Evolutionary conservation across 1,284 basidiomycete species (phyloP).

Genomic region (Ustilago curta): DNA sequence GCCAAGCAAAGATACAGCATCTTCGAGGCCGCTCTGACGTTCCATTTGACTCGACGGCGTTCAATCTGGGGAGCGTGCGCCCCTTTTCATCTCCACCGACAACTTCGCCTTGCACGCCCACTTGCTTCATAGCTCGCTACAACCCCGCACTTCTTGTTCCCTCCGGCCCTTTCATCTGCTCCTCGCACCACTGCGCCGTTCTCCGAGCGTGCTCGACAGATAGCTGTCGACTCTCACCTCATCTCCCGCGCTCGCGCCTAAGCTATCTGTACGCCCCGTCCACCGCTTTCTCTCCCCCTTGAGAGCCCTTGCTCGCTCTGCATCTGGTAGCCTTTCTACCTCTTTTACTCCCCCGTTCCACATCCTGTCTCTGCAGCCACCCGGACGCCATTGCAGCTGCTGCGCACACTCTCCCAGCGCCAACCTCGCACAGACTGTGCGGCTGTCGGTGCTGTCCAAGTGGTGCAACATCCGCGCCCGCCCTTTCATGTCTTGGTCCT

Average conservation of each 20-base stretch:
- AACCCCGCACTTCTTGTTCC: slow-evolving; percentile 4
- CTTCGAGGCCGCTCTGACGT: background rate
- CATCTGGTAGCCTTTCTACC: background rate
- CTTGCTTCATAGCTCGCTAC: slow-evolving; percentile 4
- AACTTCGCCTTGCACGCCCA: slow-evolving; percentile 1
- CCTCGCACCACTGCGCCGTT: background rate
- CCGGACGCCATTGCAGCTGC: background rate
- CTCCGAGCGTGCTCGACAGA: background rate
- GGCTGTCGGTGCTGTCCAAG: background rate
- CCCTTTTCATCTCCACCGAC: slow-evolving; percentile 6
- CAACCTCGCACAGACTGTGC: background rate
- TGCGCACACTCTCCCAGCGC: background rate
- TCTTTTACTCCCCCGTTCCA: background rate
- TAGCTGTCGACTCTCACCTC: background rate
- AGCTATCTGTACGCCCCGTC: background rate
- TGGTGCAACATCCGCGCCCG: background rate
- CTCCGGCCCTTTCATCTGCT: background rate
- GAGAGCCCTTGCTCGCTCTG: background rate
- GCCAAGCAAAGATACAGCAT: slow-evolving; percentile 1
- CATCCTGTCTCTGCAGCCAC: background rate
- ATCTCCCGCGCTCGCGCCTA: background rate
- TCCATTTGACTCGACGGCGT: slow-evolving; percentile 2
- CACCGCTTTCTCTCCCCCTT: background rate
- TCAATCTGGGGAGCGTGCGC: slow-evolving; percentile 4
- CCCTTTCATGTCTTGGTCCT: slow-evolving; percentile 3